phyloP scores from a whole-genome alignment of 208 protist genomes.

The Vickermania spadyakhi region DNA sequence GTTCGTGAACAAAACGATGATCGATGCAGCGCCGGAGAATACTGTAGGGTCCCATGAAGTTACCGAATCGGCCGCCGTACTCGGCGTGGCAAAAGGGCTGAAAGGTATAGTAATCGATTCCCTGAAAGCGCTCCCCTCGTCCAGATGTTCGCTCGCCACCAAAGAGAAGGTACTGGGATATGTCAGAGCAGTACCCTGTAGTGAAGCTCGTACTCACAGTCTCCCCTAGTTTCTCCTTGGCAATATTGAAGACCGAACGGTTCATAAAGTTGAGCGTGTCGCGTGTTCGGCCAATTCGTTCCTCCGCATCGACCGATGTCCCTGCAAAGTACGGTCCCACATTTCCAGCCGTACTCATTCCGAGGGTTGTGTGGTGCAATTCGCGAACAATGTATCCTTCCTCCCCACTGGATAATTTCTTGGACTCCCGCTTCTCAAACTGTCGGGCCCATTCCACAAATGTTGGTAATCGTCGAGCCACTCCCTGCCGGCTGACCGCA shows the following conservation, averaged over 20 bases:
- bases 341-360: slow-evolving; percentile 27
- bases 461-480: slow-evolving; percentile 36
- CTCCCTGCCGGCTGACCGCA: slow-evolving; percentile 43
- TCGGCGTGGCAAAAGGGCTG: slow-evolving; percentile 48
- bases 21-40: slow-evolving; percentile 50
- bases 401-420: no score
- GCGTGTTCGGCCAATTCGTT: background rate
- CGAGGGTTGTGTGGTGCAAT: slow-evolving; percentile 28
- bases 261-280: slow-evolving; percentile 4
- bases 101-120: slow-evolving; percentile 42
- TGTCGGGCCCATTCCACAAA: slow-evolving; percentile 32
- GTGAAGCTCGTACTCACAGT: slow-evolving; percentile 22
- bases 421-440: slow-evolving; percentile 14
- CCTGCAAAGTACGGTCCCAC: slow-evolving; percentile 19
- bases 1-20: slow-evolving; percentile 32
- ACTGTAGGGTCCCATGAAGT: slow-evolving; percentile 52
- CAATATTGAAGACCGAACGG: slow-evolving; percentile 18
- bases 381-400: slow-evolving; percentile 30
- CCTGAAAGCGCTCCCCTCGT: slow-evolving; percentile 9
- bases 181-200: slow-evolving; percentile 31
- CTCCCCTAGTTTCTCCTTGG: slow-evolving; percentile 35
- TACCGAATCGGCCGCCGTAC: slow-evolving; percentile 28
- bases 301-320: background rate
- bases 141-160: slow-evolving; percentile 10
- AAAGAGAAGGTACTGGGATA: slow-evolving; percentile 17